phyloP scores from a whole-genome alignment of 768 basidiomycete genomes.

The Boletus barrowsii region DNA sequence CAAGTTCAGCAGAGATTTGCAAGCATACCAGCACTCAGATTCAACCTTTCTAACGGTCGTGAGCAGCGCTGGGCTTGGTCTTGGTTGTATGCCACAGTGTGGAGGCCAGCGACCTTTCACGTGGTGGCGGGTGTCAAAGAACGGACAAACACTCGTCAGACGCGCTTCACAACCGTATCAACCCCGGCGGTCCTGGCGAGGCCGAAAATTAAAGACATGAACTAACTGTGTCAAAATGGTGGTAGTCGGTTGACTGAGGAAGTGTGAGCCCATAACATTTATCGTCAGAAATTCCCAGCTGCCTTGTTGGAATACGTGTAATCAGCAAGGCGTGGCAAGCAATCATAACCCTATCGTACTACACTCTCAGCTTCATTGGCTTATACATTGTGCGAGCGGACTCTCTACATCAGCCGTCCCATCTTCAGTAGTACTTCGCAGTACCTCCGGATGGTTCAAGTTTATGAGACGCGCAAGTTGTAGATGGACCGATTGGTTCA shows the following conservation, averaged over 20 bases:
- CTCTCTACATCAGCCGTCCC: slow-evolving; percentile 24
- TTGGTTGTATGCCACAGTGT: slow-evolving; percentile 23
- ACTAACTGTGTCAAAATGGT: slow-evolving; percentile 20
- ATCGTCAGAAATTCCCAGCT: slow-evolving; percentile 31
- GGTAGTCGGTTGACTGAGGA: slow-evolving; percentile 19
- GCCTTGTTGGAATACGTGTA: neutral
- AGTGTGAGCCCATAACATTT: slow-evolving; percentile 20
- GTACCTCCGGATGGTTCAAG: slow-evolving; percentile 29
- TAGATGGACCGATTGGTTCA: slow-evolving; percentile 18
- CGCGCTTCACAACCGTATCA: slow-evolving; percentile 28
- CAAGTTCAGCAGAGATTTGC: slow-evolving; percentile 24
- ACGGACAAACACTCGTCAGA: slow-evolving; percentile 15
- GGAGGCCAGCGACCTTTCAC: slow-evolving; percentile 23
- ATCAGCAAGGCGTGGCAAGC: slow-evolving; percentile 7
- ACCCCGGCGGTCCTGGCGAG: slow-evolving; percentile 16
- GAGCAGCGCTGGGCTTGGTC: slow-evolving; percentile 15
- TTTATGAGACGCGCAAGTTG: slow-evolving; percentile 30
- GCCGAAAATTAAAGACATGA: slow-evolving; percentile 15
- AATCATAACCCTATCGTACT: neutral
- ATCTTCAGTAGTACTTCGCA: slow-evolving; percentile 21
- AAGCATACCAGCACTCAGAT: slow-evolving; percentile 33
- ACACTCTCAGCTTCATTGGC: slow-evolving; percentile 21
- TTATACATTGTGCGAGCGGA: slow-evolving; percentile 27
- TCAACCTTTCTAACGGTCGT: slow-evolving; percentile 23
- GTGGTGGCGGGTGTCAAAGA: slow-evolving; percentile 31